Evolutionary conservation across 495 filamentous ascomycete genomes (phyloP).

Genomic region (Usnea hakonensis): DNA sequence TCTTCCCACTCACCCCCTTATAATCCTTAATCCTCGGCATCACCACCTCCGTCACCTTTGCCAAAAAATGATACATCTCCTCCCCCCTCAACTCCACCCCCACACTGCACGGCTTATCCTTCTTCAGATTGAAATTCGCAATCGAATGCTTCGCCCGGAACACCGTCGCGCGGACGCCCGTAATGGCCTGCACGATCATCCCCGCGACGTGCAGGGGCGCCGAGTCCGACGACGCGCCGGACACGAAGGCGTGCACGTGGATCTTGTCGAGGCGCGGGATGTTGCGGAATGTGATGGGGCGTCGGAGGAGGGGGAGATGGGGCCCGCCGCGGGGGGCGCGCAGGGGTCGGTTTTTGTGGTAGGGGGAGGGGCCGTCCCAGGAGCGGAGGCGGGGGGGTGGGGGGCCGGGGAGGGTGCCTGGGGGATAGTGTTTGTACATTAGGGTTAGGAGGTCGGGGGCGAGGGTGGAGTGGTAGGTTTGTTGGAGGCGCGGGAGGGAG

Average conservation of each 20-base stretch:
- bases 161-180: slow-evolving; percentile 62
- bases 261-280: slow-evolving; percentile 75
- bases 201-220: slow-evolving; percentile 70
- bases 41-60: slow-evolving; percentile 78
- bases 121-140: slow-evolving; percentile 51
- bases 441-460: slow-evolving; percentile 87
- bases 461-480: slow-evolving; percentile 81
- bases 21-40: slow-evolving; percentile 94
- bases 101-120: slow-evolving; percentile 51
- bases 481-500: slow-evolving; percentile 74
- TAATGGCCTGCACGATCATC: slow-evolving; percentile 77
- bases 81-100: slow-evolving; percentile 67
- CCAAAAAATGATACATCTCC: slow-evolving; percentile 79
- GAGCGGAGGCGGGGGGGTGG: slow-evolving; percentile 64
- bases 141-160: slow-evolving; percentile 62
- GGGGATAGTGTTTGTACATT: slow-evolving; percentile 71
- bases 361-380: slow-evolving; percentile 88
- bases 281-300: slow-evolving; percentile 75
- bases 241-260: slow-evolving; percentile 68
- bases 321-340: slow-evolving; percentile 70
- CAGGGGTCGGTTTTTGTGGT: slow-evolving; percentile 81
- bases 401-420: slow-evolving; percentile 57
- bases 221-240: slow-evolving; percentile 42
- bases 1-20: slow-evolving; percentile 65
- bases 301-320: slow-evolving; percentile 60